phyloP scores from a whole-genome alignment of 2,329 filamentous ascomycete species.

The Talaromyces pinophilus region DNA sequence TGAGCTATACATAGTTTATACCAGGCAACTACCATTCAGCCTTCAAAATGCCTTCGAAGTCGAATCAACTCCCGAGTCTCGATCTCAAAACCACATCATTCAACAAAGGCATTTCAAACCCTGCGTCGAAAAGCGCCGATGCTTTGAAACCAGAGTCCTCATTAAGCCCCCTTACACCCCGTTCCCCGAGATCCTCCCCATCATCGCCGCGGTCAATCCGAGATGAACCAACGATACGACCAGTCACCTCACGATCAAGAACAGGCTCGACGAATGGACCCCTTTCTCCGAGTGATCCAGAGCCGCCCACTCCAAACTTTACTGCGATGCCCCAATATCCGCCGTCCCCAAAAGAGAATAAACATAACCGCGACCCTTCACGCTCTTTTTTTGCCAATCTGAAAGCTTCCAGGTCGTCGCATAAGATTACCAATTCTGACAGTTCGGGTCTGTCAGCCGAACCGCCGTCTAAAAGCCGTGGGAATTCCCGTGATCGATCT shows the following conservation, averaged over 20 bases:
- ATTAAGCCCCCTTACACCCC: slow-evolving; percentile 39
- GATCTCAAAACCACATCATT: slow-evolving; percentile 39
- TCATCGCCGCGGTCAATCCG: slow-evolving; percentile 37
- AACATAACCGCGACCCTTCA: slow-evolving; percentile 48
- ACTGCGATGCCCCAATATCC: slow-evolving; percentile 50
- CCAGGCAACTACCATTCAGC: neutral
- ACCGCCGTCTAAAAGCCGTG: slow-evolving; percentile 42
- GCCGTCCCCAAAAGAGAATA: slow-evolving; percentile 45
- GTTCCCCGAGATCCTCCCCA: slow-evolving; percentile 41
- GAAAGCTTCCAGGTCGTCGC: slow-evolving; percentile 49
- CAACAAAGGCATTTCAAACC: slow-evolving; percentile 33
- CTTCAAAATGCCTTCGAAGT: slow-evolving; percentile 40
- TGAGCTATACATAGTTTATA: neutral
- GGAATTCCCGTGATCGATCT: slow-evolving; percentile 48
- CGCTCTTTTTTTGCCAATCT: slow-evolving; percentile 51
- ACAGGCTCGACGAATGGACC: slow-evolving; percentile 34
- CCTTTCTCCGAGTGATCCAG: slow-evolving; percentile 32
- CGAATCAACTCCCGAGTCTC: slow-evolving; percentile 40
- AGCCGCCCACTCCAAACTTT: slow-evolving; percentile 44
- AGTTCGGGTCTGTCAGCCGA: slow-evolving; percentile 40
- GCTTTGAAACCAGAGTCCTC: slow-evolving; percentile 38
- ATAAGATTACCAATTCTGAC: slow-evolving; percentile 46
- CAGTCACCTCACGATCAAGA: slow-evolving; percentile 41
- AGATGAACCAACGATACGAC: slow-evolving; percentile 45
- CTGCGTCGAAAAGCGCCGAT: slow-evolving; percentile 38